Percentiles rank a stretch among this genome's conserved stretches.
Evolutionary conservation across 202 grass and related monocot genomes (phyloP).

Genomic region (Zoysia matrella): DNA sequence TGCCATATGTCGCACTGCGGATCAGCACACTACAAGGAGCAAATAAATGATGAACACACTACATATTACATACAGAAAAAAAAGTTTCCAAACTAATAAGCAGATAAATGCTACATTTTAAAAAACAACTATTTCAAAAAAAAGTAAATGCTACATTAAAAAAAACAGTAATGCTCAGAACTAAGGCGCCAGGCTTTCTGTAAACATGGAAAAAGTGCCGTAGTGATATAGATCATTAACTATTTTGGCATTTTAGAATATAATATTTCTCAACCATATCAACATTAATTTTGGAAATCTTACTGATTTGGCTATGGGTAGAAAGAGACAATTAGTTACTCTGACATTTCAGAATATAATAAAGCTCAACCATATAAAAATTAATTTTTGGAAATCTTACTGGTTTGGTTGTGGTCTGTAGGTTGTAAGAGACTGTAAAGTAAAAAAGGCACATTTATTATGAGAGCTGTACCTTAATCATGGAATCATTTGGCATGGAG

Average conservation of each 20-base stretch:
- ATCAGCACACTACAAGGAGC: conserved; percentile 72
- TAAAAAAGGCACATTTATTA: conserved; percentile 18
- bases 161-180: not conserved
- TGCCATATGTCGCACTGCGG: conserved; percentile 69
- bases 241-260: conserved; percentile 11
- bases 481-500: conserved; percentile 34
- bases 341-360: too few relatives aligned
- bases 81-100: conserved; percentile 7
- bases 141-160: not conserved
- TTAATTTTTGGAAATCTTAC: too few relatives aligned
- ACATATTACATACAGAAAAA: conserved; percentile 17
- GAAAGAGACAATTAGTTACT: too few relatives aligned
- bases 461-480: conserved; percentile 45
- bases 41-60: conserved; percentile 32
- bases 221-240: not conserved
- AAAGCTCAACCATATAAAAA: too few relatives aligned
- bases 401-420: too few relatives aligned
- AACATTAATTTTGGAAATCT: conserved; percentile 11
- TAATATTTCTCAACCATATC: conserved; percentile 3
- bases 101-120: conserved; percentile 23
- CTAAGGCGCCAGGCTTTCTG: conserved; percentile 9
- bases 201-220: conserved; percentile 9
- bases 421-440: conserved; percentile 6
- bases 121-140: too few relatives aligned
- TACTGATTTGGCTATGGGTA: conserved; percentile 4